Evolutionary conservation across 2,329 filamentous ascomycete species (phyloP), one percentile per base, ranked within the genome.

Genomic region (Trichoderma cornu-damae): DNA sequence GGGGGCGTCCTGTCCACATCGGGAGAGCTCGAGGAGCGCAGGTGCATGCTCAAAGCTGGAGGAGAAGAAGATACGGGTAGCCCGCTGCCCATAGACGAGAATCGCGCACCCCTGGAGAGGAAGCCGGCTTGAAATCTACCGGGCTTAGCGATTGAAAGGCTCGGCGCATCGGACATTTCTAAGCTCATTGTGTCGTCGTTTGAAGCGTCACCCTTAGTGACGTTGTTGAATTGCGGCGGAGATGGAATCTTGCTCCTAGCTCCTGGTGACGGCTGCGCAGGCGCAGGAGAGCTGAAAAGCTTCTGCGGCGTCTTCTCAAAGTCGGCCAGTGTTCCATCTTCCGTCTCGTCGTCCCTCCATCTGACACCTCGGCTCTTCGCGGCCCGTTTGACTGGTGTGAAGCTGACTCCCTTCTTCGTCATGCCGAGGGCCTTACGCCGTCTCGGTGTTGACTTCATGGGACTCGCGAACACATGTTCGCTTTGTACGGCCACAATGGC

Each of bases 61-160:
- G 80, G 75, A 12, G 75, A 73, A 9, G 75, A 73, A 12, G 82
- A 79, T 4, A 82, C 72, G 3, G 88, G 87, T 3, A 88, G 90
- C 51, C 81, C 85, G 44, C 80, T 76, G 2, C 73, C 66, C n/a
- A 26, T 22, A 12, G 42, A 28, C 2, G 77, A 75, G 2, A 69
- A 66, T 42, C 75, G 72, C 38, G 72, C 64, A 34, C 65, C 66
- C 68, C 81, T 82, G 75, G 89, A 85, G 22, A 97, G 75, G 70
- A 96, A 96, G 4, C 93, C 93, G 2, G 91, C 82, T 65, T 96
- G 89, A 74, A 97, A 97, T 42, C 93, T 83, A 72, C 82, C 88
- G 50, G 83, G 82, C 65, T 89, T 89, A 32, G 72, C 64, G 14
- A 66, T 59, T 22, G 60, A 56, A 44, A 63, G 60, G 44, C 62